Conservation (phyloP, 331 rosid genomes). For the Dryas integrifolia region DNA sequence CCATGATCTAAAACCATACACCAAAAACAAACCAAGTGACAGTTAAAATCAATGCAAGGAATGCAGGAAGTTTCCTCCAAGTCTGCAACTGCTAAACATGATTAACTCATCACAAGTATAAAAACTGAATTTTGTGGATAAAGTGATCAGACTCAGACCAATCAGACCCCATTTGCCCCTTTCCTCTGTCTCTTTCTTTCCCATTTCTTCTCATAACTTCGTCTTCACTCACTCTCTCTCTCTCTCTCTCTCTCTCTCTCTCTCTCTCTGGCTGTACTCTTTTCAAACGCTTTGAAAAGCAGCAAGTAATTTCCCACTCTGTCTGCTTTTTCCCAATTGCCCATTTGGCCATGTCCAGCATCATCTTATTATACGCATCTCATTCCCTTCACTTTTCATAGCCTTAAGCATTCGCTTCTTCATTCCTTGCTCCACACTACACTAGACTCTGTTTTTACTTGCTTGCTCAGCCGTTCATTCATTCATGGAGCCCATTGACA, state of each 20-base stretch:
- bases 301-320: slow-evolving; percentile 12
- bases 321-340: too few species aligned
- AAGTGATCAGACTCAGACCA: not conserved
- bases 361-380: not conserved
- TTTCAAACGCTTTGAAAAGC: slow-evolving; percentile 33
- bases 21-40: not conserved
- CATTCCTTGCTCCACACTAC: not conserved
- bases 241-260: slow-evolving; percentile 26
- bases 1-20: not conserved
- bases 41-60: not conserved
- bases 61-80: slow-evolving; percentile 1
- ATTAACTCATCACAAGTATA: not conserved
- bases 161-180: slow-evolving; percentile 7
- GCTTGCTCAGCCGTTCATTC: not conserved
- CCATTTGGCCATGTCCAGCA: not conserved
- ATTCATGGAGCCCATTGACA: slow-evolving; percentile 26
- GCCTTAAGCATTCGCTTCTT: not conserved
- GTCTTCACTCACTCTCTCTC: slow-evolving; percentile 21
- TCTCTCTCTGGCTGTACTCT: not conserved
- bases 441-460: not conserved
- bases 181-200: not conserved
- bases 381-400: slow-evolving; percentile 1
- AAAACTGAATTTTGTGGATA: slow-evolving; percentile 4
- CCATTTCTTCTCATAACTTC: slow-evolving; percentile 4
- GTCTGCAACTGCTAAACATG: not conserved